Conservation (phyloP, 2,329 filamentous ascomycete species). For the Graphilbum ipis-grandicollis region DNA sequence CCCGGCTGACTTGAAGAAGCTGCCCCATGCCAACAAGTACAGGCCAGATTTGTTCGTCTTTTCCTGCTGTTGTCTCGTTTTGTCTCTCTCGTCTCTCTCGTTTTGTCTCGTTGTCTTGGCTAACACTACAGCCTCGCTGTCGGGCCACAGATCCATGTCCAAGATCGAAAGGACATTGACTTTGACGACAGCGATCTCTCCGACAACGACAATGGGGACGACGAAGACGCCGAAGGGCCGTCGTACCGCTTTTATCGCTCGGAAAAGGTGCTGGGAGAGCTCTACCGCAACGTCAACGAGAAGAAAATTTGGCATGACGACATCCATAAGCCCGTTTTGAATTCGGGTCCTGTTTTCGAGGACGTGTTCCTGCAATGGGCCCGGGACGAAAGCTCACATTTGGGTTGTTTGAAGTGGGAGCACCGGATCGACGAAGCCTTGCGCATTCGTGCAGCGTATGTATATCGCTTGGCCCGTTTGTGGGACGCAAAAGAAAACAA, state of each 20-base stretch:
- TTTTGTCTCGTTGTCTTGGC: not conserved
- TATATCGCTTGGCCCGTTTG: not conserved
- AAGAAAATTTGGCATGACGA: slow-evolving; percentile 41
- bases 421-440: slow-evolving; percentile 19
- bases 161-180: slow-evolving; percentile 25
- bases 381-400: slow-evolving; percentile 11
- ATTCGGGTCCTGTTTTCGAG: slow-evolving; percentile 22
- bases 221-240: slow-evolving; percentile 30
- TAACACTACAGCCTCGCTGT: slow-evolving; percentile 23
- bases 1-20: slow-evolving; percentile 25
- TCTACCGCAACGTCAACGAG: slow-evolving; percentile 63
- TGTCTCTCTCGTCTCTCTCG: no score
- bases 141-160: slow-evolving; percentile 24
- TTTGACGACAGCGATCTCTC: slow-evolving; percentile 14
- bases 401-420: slow-evolving; percentile 18
- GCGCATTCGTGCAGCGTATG: slow-evolving; percentile 28
- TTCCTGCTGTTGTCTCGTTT: not conserved
- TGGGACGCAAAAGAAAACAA: slow-evolving; percentile 1
- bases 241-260: slow-evolving; percentile 46
- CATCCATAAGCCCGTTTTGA: slow-evolving; percentile 17
- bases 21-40: slow-evolving; percentile 21
- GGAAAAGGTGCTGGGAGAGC: slow-evolving; percentile 46
- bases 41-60: slow-evolving; percentile 38
- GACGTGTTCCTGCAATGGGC: slow-evolving; percentile 19
- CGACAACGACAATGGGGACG: slow-evolving; percentile 17